phyloP scores from a whole-genome alignment of 192 early-diverging fungal species.

The Bifiguratus adelaidae region DNA sequence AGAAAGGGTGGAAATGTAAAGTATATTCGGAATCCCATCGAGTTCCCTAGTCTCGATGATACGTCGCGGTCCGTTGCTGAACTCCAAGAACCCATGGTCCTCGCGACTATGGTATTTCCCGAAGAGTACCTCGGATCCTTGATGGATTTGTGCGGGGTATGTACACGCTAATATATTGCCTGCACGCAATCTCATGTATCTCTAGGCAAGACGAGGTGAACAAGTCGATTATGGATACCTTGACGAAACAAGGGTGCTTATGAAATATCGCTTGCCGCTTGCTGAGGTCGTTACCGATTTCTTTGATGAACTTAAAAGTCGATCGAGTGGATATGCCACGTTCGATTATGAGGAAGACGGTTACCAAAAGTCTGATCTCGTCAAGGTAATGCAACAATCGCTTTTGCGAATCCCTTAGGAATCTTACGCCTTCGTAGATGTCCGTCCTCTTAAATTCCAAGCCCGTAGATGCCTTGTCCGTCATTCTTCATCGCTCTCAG shows the following conservation, averaged over 20 bases:
- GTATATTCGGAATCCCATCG: slow-evolving; percentile 72
- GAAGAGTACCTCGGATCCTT: slow-evolving; percentile 63
- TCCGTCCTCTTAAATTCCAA: slow-evolving; percentile 86
- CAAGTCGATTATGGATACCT: slow-evolving; percentile 82
- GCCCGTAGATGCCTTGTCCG: slow-evolving; percentile 85
- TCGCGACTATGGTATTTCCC: slow-evolving; percentile 88
- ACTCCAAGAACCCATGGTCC: slow-evolving; percentile 85
- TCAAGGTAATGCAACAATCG: slow-evolving; percentile 40
- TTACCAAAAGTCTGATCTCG: slow-evolving; percentile 75
- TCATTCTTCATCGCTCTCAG: slow-evolving; percentile 71
- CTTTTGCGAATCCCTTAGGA: not conserved
- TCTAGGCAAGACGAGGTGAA: slow-evolving; percentile 65
- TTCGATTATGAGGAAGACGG: slow-evolving; percentile 97
- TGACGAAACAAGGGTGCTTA: slow-evolving; percentile 72
- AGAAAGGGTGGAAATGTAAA: slow-evolving; percentile 27
- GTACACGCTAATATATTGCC: not conserved
- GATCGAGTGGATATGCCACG: slow-evolving; percentile 80
- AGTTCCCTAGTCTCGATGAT: slow-evolving; percentile 77
- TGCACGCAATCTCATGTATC: not conserved
- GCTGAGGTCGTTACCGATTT: slow-evolving; percentile 94
- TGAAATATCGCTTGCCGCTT: slow-evolving; percentile 83
- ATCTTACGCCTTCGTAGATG: slow-evolving; percentile 26
- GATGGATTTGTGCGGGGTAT: slow-evolving; percentile 66
- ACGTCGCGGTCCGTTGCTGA: slow-evolving; percentile 46
- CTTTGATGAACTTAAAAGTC: slow-evolving; percentile 88